Conservation (phyloP, 2,329 filamentous ascomycete species). For the Alternaria longipes region DNA sequence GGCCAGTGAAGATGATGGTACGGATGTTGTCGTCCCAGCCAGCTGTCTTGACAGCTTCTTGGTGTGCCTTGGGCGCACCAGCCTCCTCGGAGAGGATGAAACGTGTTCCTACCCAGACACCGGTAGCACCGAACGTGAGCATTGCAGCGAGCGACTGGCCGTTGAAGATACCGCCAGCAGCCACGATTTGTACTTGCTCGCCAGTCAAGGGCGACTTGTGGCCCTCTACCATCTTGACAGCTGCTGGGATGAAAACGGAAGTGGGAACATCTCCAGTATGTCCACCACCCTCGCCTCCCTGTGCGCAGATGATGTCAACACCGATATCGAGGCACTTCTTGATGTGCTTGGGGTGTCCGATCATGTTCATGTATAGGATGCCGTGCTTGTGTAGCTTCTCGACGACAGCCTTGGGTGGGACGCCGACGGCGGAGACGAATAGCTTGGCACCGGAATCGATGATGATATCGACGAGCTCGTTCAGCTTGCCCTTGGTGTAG, state of each 20-base stretch:
- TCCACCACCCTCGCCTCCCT: slow-evolving; percentile 96
- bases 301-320: slow-evolving; percentile 96
- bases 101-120: slow-evolving; percentile 95
- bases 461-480: slow-evolving; percentile 88
- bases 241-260: slow-evolving; percentile 88
- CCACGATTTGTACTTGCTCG: slow-evolving; percentile 86
- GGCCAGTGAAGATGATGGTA: slow-evolving; percentile 98
- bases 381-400: slow-evolving; percentile 88
- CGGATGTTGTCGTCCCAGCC: slow-evolving; percentile 95
- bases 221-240: slow-evolving; percentile 81
- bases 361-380: slow-evolving; percentile 99
- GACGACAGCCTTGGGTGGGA: slow-evolving; percentile 87
- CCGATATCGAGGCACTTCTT: slow-evolving; percentile 90
- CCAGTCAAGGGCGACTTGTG: slow-evolving; percentile 88
- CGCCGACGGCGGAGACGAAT: slow-evolving; percentile 96
- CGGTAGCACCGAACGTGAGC: slow-evolving; percentile 89
- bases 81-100: slow-evolving; percentile 96
- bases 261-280: slow-evolving; percentile 96
- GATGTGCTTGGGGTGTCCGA: slow-evolving; percentile 99
- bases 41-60: slow-evolving; percentile 91
- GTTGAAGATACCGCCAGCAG: slow-evolving; percentile 93
- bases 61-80: slow-evolving; percentile 90
- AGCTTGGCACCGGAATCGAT: slow-evolving; percentile 91
- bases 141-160: slow-evolving; percentile 89
- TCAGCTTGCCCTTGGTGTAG: slow-evolving; percentile 98